These are phyloP conservation scores for Globisporangium rhizosaccharum DNA, from an alignment of 352 stramenopile genomes.

Conservation along the genomic window DNA sequence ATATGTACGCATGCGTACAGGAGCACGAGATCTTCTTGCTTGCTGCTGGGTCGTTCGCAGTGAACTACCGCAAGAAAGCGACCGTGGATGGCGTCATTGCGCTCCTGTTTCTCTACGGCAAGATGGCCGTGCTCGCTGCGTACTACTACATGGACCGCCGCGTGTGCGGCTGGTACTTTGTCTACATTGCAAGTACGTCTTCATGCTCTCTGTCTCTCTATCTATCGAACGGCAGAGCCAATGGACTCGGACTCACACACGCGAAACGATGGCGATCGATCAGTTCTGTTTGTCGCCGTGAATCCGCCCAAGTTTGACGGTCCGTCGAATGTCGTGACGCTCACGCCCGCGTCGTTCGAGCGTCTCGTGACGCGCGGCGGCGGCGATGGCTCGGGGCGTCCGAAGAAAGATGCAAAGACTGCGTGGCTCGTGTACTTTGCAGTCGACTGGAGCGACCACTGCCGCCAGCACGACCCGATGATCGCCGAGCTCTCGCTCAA, in stretches of 20 bases:
- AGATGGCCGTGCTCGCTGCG: conserved; percentile 46
- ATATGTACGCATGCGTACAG: conserved; percentile 10
- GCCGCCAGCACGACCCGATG: conserved; percentile 69
- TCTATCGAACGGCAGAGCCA: too few relatives aligned
- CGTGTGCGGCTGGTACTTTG: conserved; percentile 56
- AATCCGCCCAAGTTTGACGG: conserved; percentile 58
- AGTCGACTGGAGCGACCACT: conserved; percentile 70
- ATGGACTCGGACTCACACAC: conserved; percentile 9
- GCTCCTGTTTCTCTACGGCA: conserved; percentile 70
- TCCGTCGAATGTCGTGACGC: conserved; percentile 39
- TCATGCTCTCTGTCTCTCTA: neutral
- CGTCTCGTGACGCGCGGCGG: conserved; percentile 35
- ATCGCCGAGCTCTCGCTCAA: conserved; percentile 60
- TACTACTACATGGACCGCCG: conserved; percentile 65
- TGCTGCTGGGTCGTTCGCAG: conserved; percentile 38
- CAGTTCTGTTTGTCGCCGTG: conserved; percentile 54
- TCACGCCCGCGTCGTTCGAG: conserved; percentile 44
- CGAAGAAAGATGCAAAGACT: conserved; percentile 18
- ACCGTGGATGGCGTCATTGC: conserved; percentile 56
- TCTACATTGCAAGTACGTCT: conserved; percentile 47
- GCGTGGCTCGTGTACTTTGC: conserved; percentile 75
- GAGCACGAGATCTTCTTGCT: conserved; percentile 71
- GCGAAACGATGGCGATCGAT: neutral
- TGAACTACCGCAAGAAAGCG: conserved; percentile 79
- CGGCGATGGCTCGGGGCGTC: conserved; percentile 9